Conservation (phyloP, 306 rosid species). For the Rosa multiflora region DNA sequence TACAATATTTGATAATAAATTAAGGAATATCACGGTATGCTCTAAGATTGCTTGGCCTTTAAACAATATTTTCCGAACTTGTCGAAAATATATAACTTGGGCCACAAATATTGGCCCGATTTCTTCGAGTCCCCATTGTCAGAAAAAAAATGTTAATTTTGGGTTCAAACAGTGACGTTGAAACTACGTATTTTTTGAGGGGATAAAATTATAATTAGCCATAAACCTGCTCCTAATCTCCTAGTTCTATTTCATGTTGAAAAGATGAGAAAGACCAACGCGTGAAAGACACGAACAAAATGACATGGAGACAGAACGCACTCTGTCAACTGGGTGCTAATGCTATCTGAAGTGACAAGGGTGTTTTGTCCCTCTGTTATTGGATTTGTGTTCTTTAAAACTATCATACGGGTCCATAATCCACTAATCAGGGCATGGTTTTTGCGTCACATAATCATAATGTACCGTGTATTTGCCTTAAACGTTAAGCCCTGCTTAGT, state of each 20-base stretch:
- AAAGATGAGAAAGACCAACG: slow-evolving; percentile 17
- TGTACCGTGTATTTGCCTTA: slow-evolving; percentile 7
- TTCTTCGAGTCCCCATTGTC: no score
- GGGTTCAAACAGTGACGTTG: no score
- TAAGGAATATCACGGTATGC: no score
- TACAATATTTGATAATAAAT: no score
- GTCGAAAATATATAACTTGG: no score
- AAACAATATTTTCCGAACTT: no score
- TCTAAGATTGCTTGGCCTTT: no score
- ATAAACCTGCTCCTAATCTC: neutral
- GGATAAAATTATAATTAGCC: neutral
- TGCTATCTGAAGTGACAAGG: slow-evolving; percentile 33
- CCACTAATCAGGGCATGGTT: slow-evolving; percentile 13
- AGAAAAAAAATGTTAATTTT: no score
- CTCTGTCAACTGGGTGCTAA: slow-evolving; percentile 9
- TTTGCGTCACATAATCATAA: slow-evolving; percentile 15
- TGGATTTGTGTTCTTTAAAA: slow-evolving; percentile 21
- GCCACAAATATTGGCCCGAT: no score
- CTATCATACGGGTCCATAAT: slow-evolving; percentile 16
- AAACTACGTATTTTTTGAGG: neutral
- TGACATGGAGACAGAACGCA: slow-evolving; percentile 26
- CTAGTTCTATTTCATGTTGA: no score
- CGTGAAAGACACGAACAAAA: slow-evolving; percentile 41
- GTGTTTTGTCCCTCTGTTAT: slow-evolving; percentile 34
- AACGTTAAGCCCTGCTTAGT: slow-evolving; percentile 12